Percentiles rank a stretch among this genome's conserved stretches.
Conservation (phyloP, 2,329 filamentous ascomycete species). For the Didymellaceae sp. region DNA sequence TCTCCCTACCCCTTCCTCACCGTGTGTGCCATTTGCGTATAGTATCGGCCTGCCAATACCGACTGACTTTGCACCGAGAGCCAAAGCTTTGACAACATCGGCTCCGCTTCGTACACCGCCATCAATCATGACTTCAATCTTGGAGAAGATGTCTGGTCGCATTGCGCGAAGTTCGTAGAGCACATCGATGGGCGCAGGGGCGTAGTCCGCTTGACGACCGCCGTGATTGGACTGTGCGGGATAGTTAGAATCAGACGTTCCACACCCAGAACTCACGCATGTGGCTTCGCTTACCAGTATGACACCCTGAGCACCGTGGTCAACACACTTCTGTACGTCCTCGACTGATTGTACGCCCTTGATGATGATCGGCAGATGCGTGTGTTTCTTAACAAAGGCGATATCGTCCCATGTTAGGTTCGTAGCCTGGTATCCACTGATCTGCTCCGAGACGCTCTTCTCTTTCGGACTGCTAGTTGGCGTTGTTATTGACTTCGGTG, state of each 20-base stretch:
- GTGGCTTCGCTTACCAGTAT: neutral
- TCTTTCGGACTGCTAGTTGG: neutral
- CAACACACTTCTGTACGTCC: constrained; percentile 1
- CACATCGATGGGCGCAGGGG: constrained; percentile 6
- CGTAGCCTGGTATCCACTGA: constrained; percentile 8
- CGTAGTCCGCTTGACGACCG: constrained; percentile 6
- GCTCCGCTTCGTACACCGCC: constrained; percentile 7
- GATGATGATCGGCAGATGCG: constrained; percentile 4
- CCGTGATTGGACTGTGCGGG: neutral
- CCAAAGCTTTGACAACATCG: constrained; percentile 6
- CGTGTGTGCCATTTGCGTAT: constrained; percentile 8
- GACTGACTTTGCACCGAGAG: constrained; percentile 8
- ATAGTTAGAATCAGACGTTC: neutral
- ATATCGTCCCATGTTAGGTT: constrained; percentile 6
- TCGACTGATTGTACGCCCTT: constrained; percentile 10
- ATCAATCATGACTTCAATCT: constrained; percentile 6
- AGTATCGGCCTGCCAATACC: constrained; percentile 7
- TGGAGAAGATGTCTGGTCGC: constrained; percentile 3
- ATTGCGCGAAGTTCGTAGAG: constrained; percentile 4
- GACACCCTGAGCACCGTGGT: constrained; percentile 6
- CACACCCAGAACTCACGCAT: no score
- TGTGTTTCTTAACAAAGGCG: constrained; percentile 2
- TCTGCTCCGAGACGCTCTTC: constrained; percentile 7
- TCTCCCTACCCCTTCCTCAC: constrained; percentile 6
- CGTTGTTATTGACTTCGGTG: neutral